phyloP scores from a whole-genome alignment of 495 filamentous ascomycete species.

The Haplographium delicatum region DNA sequence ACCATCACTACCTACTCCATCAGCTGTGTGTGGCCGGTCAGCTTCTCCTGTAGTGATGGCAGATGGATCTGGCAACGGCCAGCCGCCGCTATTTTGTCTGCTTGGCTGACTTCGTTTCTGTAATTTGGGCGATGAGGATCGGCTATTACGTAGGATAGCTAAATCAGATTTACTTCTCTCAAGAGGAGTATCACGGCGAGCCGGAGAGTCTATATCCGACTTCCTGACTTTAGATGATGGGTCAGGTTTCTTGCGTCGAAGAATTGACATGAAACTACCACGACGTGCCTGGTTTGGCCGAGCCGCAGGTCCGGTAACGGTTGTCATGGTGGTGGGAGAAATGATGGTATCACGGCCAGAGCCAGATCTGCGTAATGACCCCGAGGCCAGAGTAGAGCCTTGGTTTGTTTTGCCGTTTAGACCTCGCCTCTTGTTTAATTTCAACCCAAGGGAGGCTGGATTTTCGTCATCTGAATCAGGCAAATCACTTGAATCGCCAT shows the following conservation, averaged over 20 bases:
- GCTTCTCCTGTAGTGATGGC: constrained; percentile 3
- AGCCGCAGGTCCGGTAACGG: not conserved
- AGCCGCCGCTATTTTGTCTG: constrained; percentile 8
- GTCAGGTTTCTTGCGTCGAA: constrained; percentile 40
- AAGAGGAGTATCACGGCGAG: constrained; percentile 44
- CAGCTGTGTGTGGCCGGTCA: constrained; percentile 15
- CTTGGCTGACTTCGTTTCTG: constrained; percentile 17
- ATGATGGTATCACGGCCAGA: constrained; percentile 20
- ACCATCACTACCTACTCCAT: constrained; percentile 9
- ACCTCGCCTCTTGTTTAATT: constrained; percentile 8
- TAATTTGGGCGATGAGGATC: constrained; percentile 11
- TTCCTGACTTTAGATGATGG: constrained; percentile 35
- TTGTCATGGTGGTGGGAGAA: not conserved
- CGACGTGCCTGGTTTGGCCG: constrained; percentile 19
- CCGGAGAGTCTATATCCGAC: constrained; percentile 41
- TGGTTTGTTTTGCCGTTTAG: constrained; percentile 7
- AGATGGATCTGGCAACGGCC: constrained; percentile 8
- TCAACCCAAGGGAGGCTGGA: constrained; percentile 8
- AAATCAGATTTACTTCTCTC: constrained; percentile 43
- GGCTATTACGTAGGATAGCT: constrained; percentile 2
- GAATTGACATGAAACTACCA: constrained; percentile 40
- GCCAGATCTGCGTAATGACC: constrained; percentile 19
- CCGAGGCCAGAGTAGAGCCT: constrained; percentile 19
- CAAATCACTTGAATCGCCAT: constrained; percentile 64
- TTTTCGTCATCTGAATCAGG: constrained; percentile 46